A percentile compares a stretch with the other conserved stretches of the same genome.
These are phyloP conservation scores for Alternaria incomplexa DNA, from an alignment of 2,329 filamentous ascomycete species.

Conservation along the genomic window DNA sequence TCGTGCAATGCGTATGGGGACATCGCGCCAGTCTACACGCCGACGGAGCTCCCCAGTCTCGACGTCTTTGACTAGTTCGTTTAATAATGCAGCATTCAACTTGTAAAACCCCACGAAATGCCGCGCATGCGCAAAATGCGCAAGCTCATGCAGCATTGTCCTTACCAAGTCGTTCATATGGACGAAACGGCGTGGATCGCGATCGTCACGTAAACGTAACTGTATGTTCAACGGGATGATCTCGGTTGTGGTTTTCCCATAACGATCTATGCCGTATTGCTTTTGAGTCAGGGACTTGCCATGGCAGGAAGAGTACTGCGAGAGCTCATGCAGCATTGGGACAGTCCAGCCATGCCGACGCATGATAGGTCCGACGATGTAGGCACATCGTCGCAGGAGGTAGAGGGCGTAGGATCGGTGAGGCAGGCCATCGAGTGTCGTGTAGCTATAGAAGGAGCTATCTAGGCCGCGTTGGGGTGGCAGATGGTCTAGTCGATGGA, in stretches of 20 bases:
- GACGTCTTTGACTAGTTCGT: not conserved
- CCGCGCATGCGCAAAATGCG: constrained; percentile 1
- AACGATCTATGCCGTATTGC: not conserved
- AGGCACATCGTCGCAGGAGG: constrained; percentile 2
- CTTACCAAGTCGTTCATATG: not conserved
- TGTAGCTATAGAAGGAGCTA: not conserved
- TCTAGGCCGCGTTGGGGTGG: not conserved
- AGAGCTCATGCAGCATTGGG: not conserved
- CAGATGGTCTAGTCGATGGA: not conserved
- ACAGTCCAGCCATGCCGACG: constrained; percentile 2
- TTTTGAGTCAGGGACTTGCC: not conserved
- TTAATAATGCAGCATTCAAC: not conserved
- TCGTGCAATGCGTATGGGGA: not conserved
- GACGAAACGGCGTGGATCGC: not conserved
- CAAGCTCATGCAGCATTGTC: constrained; percentile 8
- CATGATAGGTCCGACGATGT: constrained; percentile 5
- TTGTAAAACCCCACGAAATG: not conserved
- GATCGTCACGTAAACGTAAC: not conserved
- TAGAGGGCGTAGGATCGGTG: not conserved
- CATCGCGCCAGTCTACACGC: not conserved
- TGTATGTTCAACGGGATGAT: not conserved
- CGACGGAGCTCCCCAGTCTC: not conserved
- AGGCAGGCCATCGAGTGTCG: not conserved
- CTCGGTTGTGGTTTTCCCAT: not conserved
- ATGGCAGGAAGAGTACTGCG: not conserved